phyloP scores from a whole-genome alignment of 345 rosid genomes.

The Psidium friedrichsthalianum region DNA sequence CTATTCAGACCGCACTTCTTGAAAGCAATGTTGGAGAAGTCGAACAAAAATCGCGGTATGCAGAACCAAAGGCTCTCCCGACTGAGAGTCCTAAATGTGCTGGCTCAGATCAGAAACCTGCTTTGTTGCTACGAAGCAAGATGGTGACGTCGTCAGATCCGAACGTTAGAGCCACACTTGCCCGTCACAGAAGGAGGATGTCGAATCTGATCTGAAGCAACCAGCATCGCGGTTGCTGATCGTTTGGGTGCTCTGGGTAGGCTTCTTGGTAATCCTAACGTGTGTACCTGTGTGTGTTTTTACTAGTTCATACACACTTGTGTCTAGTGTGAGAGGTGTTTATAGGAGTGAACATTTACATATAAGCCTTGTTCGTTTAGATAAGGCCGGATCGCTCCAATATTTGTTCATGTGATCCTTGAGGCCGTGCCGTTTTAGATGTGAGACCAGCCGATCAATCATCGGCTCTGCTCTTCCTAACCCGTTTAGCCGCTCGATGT shows the following conservation, averaged over 20 bases:
- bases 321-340: not conserved
- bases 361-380: not conserved
- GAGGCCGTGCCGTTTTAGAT: not conserved
- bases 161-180: slow-evolving; percentile 38
- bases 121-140: slow-evolving; percentile 35
- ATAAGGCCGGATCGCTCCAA: not conserved
- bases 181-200: slow-evolving; percentile 63
- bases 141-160: slow-evolving; percentile 60
- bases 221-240: not conserved
- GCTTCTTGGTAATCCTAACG: not conserved
- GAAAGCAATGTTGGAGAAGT: slow-evolving; percentile 28
- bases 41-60: slow-evolving; percentile 28
- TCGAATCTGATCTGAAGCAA: slow-evolving; percentile 33
- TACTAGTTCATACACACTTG: not conserved
- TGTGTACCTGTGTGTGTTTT: not conserved
- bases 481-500: not conserved
- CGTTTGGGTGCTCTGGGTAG: not conserved
- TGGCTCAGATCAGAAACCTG: slow-evolving; percentile 16
- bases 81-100: slow-evolving; percentile 31
- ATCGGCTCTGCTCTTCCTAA: not conserved
- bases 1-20: slow-evolving; percentile 46
- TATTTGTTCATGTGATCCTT: not conserved
- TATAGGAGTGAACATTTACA: not conserved
- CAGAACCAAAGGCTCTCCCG: slow-evolving; percentile 13
- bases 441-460: not conserved